Evolutionary conservation across 2,329 filamentous ascomycete species (phyloP), one percentile per base, ranked within the genome.

Genomic region (Xylariomycetidae sp.): DNA sequence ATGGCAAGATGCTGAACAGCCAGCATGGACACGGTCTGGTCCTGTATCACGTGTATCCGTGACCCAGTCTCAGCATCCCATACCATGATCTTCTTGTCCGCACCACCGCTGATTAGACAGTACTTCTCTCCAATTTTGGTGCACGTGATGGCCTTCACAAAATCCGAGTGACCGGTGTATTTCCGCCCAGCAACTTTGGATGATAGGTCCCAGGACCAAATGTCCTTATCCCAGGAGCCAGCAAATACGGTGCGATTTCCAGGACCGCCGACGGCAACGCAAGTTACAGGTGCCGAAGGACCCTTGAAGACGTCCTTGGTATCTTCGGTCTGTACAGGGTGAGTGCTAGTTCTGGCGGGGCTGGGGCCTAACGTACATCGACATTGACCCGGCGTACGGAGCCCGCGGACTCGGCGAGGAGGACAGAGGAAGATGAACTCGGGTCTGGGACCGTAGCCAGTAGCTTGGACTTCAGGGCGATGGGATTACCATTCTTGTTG

Each of bases 141-240:
- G 46, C 73, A 78, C 10, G 83, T 61, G 3, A 96, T 64, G 4
- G 83, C 71, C 62, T 95, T 95, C 49, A 98, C 84, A 54, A 98
- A 98, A 61, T 98, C 92, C 2, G 74, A 69, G 58, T 96, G 90
- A 4, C 87, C 88, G 37, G 73, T 72, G 47, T 80, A 88, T 43
- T 70, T 79, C 40, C 65, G 70, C n/a, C 65, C 67, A 1, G 65
- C 61, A 19, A 66, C 57, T 26, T 66, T 68, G 4, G 76, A 76
- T 13, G 70, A 64, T 19, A 82, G 64, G 49, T 85, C 72, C 84
- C 87, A 95, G 19, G 82, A 84, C 80, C 88, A 95, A 37, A 96
- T 74, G 14, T 77, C 73, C 63, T 94, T 95, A 63, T 98, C 90
- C 92, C 92, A 98, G 38, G 82, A 92, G 20, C 89, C 90, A 16